Base-by-base conservation (phyloP, 192 early-diverging fungal genomes). In the Coemansia sp. region DNA sequence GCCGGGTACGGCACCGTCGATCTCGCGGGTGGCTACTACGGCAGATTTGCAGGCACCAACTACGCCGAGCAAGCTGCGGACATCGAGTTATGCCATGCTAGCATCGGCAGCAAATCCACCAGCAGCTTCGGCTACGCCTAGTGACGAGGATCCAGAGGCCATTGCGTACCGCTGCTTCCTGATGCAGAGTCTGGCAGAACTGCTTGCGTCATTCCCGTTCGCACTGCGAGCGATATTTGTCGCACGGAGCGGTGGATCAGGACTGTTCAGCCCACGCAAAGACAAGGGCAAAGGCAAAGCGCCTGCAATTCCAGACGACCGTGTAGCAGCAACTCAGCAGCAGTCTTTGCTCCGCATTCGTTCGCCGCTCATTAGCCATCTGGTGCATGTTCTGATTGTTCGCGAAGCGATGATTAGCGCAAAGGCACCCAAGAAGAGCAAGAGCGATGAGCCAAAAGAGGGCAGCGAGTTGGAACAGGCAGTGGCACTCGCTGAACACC, bases 171-270 rank as follows among this genome's bases (percentile, higher is more conserved):
- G 91, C 41, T 84, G 90, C 60, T 96, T 93, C 82, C 64, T 97
- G 55, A 72, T 99, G 63, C 93, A 95, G 67, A 87, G 87, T 51
- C 74, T 97, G 23, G 84, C 91, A 4, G 97, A 99, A 70, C 82
- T 99, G 6, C 74, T 94, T n/a, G 85, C 87, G 2, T 91, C 91
- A 3, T 99, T 94, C 74, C 85, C 91, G 22, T 84, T 89, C 23
- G 59, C 69, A 7, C 64, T 81, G 19, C 57, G 49, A 2, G 71
- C 68, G 1, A 61, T 84, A 14, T 72, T 84, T 60, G 69, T 67
- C 10, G 50, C 71, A 8, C 80, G 80, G 37, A 73, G 11, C 56
- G 51, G 27, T n/a, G 71, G 35, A 41, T 47, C 31, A 9, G 60
- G 37, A 39, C 12, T 71, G 29, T 61, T 68, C 0, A 80, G 69